Conservation (phyloP, 2,329 filamentous ascomycete species). For the Arthrobotrys iridis region DNA sequence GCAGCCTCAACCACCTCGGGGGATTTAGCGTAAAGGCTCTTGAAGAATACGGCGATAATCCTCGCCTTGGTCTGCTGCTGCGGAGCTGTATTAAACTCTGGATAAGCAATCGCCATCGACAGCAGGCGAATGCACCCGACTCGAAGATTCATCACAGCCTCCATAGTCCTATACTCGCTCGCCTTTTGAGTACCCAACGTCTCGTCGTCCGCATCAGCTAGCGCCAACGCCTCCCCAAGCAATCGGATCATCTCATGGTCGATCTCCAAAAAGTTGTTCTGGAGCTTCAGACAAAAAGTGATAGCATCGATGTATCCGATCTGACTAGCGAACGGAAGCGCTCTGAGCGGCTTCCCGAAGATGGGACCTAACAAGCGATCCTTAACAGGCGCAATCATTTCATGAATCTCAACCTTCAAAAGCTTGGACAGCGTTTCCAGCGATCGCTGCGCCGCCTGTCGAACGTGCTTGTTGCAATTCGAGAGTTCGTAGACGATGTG, state of each 20-base stretch:
- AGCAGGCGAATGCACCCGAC: conserved; percentile 94
- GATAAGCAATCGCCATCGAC: conserved; percentile 90
- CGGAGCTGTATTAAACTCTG: conserved; percentile 75
- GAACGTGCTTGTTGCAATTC: conserved; percentile 95
- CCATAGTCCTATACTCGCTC: conserved; percentile 91
- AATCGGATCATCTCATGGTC: conserved; percentile 90
- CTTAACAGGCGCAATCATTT: conserved; percentile 88
- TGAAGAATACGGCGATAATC: conserved; percentile 97
- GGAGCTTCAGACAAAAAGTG: conserved; percentile 90
- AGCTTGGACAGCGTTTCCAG: conserved; percentile 83
- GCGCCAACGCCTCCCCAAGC: conserved; percentile 89
- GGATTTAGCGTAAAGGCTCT: conserved; percentile 92
- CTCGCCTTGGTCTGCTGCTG: conserved; percentile 69
- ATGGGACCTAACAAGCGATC: conserved; percentile 90
- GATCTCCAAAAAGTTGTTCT: conserved; percentile 87
- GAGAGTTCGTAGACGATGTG: conserved; percentile 87
- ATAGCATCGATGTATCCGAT: conserved; percentile 99
- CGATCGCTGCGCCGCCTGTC: conserved; percentile 82
- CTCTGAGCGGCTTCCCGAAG: conserved; percentile 91
- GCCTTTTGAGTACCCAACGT: conserved; percentile 85
- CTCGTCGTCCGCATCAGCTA: conserved; percentile 95
- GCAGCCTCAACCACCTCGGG: conserved; percentile 92
- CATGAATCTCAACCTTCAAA: conserved; percentile 80
- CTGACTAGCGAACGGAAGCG: conserved; percentile 91
- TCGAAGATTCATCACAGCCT: conserved; percentile 88